phyloP scores from a whole-genome alignment of 352 stramenopile genomes.

The Globisporangium heterothallicum region DNA sequence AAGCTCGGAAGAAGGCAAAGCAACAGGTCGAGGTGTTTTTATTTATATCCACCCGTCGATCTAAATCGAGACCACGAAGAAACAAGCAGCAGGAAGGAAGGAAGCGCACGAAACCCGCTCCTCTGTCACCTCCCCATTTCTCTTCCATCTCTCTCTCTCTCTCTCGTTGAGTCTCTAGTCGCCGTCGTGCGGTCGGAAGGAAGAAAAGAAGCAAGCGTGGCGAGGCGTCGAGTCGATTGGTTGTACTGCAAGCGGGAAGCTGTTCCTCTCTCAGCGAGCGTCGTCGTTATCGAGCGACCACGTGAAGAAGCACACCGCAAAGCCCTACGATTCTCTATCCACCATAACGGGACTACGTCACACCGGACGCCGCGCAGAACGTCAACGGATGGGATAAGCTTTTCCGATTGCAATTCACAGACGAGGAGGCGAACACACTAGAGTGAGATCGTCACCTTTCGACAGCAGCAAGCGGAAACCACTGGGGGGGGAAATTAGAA shows the following conservation, averaged over 20 bases:
- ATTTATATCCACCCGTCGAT: conserved; percentile 3
- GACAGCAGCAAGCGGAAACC: conserved; percentile 4
- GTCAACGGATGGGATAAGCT: conserved; percentile 42
- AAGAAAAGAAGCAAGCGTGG: conserved; percentile 8
- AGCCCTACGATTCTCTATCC: too few relatives aligned
- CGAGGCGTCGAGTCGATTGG: too few relatives aligned
- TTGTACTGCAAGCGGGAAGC: too few relatives aligned
- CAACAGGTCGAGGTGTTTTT: not conserved
- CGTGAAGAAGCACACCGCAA: too few relatives aligned
- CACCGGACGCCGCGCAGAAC: conserved; percentile 14
- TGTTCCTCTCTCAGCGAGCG: too few relatives aligned
- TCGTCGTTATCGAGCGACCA: too few relatives aligned
- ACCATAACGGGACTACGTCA: conserved; percentile 21
- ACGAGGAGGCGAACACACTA: conserved; percentile 17
- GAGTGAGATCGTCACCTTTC: not conserved
- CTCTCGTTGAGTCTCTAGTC: too few relatives aligned
- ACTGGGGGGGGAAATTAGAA: not conserved
- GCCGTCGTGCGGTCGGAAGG: conserved; percentile 7
- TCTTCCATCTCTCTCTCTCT: not conserved
- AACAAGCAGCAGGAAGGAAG: not conserved
- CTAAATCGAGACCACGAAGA: conserved; percentile 5
- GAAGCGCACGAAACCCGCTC: not conserved
- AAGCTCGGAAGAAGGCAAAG: conserved; percentile 3
- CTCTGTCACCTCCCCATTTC: not conserved
- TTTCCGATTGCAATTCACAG: conserved; percentile 17